phyloP scores from a whole-genome alignment of 2,329 filamentous ascomycete genomes.

The Ophiosphaerella korrae region DNA sequence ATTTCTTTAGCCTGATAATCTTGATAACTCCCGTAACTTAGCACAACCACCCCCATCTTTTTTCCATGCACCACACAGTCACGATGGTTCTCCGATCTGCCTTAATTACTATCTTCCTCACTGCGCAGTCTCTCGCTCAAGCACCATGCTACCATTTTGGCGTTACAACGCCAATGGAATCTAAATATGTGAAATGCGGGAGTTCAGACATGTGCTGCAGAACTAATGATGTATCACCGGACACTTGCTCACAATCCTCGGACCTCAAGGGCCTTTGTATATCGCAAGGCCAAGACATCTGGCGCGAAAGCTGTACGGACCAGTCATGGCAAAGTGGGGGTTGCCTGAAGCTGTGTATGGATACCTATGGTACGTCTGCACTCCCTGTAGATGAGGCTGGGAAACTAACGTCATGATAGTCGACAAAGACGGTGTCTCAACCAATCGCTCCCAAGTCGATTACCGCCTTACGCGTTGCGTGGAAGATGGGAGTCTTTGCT shows the following conservation, averaged over 20 bases:
- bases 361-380: not conserved
- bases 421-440: not conserved
- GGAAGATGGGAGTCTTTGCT: not conserved
- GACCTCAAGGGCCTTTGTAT: not conserved
- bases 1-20: too few relatives aligned
- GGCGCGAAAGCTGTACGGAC: not conserved
- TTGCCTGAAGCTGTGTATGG: not conserved
- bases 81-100: too few relatives aligned
- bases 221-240: not conserved
- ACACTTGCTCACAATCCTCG: not conserved
- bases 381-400: not conserved
- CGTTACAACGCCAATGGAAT: not conserved
- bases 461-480: not conserved
- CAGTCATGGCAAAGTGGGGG: not conserved
- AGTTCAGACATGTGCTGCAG: not conserved
- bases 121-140: not conserved
- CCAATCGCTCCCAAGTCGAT: not conserved
- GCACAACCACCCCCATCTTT: too few relatives aligned
- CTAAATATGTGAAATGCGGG: not conserved
- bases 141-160: not conserved
- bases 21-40: too few relatives aligned
- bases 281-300: not conserved
- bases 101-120: not conserved
- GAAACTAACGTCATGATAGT: not conserved
- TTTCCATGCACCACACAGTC: too few relatives aligned